These are phyloP conservation scores for Phaeophleospora eucalypticola DNA, from an alignment of 2,329 filamentous ascomycete species.

Conservation along the genomic window DNA sequence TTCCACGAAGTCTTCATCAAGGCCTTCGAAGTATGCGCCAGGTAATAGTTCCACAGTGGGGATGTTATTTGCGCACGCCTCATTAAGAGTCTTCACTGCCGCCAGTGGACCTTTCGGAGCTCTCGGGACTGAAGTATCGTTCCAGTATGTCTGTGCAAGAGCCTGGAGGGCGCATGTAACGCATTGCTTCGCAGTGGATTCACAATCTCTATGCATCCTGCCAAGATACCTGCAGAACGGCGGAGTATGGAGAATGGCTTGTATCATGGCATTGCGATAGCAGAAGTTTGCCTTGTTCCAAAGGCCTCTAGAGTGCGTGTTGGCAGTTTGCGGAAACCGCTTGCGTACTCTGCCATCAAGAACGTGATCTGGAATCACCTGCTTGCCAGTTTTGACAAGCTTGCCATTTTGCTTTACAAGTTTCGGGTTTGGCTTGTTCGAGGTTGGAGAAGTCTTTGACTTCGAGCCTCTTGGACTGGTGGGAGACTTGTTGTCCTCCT, in stretches of 20 bases:
- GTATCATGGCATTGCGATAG: slow-evolving; percentile 10
- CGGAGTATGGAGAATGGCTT: slow-evolving; percentile 11
- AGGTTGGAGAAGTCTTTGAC: neutral
- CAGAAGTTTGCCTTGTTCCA: slow-evolving; percentile 11
- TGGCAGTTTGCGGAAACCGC: slow-evolving; percentile 4
- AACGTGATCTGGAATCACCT: slow-evolving; percentile 1
- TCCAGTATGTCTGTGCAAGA: slow-evolving; percentile 1
- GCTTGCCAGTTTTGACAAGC: neutral
- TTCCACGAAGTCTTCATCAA: neutral
- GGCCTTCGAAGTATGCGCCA: neutral
- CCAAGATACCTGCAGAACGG: slow-evolving; percentile 12
- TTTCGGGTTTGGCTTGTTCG: too few species aligned
- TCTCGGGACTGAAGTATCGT: neutral
- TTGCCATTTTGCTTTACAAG: slow-evolving; percentile 1
- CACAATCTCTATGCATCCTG: slow-evolving; percentile 9
- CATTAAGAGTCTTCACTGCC: neutral
- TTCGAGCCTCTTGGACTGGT: neutral
- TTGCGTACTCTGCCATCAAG: neutral
- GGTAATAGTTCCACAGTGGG: neutral
- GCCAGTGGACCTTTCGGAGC: neutral
- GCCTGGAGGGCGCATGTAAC: slow-evolving; percentile 10
- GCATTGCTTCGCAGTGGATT: neutral
- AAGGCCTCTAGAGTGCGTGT: slow-evolving; percentile 10
- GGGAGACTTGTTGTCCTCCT: neutral
- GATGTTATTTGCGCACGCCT: slow-evolving; percentile 1